Percentiles rank a stretch among this genome's conserved stretches.
These are phyloP conservation scores for Rhynchosporium secalis DNA, from an alignment of 2,329 filamentous ascomycete species.

Conservation along the genomic window DNA sequence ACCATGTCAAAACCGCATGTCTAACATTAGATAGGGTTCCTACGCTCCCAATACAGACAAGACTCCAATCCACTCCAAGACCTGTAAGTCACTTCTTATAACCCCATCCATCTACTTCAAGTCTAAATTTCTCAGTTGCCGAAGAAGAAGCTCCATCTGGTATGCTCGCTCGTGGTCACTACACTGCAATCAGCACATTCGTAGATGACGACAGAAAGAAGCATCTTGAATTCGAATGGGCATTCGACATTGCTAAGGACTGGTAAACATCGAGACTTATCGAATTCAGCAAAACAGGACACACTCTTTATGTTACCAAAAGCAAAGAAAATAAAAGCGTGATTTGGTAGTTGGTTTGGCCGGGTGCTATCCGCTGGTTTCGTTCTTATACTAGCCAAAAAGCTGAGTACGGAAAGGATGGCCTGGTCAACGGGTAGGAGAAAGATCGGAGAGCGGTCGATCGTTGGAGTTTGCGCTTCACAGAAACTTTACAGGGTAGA, in stretches of 20 bases:
- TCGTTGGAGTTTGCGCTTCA: no score
- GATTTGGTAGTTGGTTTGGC: no score
- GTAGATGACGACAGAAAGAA: constrained; percentile 91
- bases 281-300: no score
- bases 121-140: constrained; percentile 59
- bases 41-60: constrained; percentile 91
- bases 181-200: constrained; percentile 86
- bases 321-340: background rate
- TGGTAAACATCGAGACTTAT: constrained; percentile 57
- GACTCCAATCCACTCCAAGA: constrained; percentile 83
- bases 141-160: constrained; percentile 90
- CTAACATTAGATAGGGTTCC: constrained; percentile 63
- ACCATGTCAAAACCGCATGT: constrained; percentile 3
- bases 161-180: constrained; percentile 86
- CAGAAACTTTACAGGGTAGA: no score
- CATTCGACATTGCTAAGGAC: constrained; percentile 94
- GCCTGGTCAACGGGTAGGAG: no score
- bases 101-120: constrained; percentile 2
- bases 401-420: no score
- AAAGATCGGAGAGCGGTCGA: no score
- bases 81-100: constrained; percentile 65
- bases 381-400: no score
- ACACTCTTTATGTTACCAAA: background rate
- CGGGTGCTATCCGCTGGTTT: no score
- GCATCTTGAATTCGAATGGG: constrained; percentile 93